Base-by-base conservation (phyloP, 2,329 filamentous ascomycete genomes). In the Lecanicillium sp. region DNA sequence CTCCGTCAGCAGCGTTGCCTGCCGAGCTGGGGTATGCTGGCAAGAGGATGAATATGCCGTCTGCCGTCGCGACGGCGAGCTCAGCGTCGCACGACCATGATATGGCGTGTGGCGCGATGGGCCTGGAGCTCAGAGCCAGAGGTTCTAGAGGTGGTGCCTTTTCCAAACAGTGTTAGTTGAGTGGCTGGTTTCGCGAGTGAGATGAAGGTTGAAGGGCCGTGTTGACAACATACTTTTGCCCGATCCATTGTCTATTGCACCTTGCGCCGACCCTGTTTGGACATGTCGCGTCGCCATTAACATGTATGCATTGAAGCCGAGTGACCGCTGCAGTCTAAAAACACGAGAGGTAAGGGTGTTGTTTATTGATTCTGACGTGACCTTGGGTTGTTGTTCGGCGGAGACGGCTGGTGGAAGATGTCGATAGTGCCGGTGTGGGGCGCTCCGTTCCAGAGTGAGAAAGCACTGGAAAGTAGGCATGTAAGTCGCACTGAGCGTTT, bases 91-190 rank as follows among this genome's bases (percentile, higher is more conserved):
- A 37, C 7, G 39, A 41, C 39, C 39, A 41, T 19, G 39, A 50
- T 8, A 68, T 46, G 2, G 62, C 57, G 41, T 65, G 64, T 4
- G 60, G 61, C 19, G 65, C 64, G 43, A 69, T 54, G 14, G 69
- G 66, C 4, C 68, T 57, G 10, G 65, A 62, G 28, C 57, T 57
- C 15, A 74, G 54, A 33, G 57, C 52, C 17, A 73, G 57, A 3
- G 66, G 59, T 46, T 69, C 66, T 8, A 78, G 60, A 2, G 69
- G 69, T 6, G 69, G 63, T 10, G 34, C 39, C 39, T 41, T 25
- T 6, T 6, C 7, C 6, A 25, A 10, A 17, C n/a, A 14, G 12
- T 17, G 22, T 28, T 13, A 13, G 6, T 27, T 7, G 19, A 9
- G 3, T 32, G 12, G 13, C 15, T 11, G 4, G 6, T 7, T 17